phyloP scores from a whole-genome alignment of 2,329 filamentous ascomycete species.

The Colletotrichum limetticola region DNA sequence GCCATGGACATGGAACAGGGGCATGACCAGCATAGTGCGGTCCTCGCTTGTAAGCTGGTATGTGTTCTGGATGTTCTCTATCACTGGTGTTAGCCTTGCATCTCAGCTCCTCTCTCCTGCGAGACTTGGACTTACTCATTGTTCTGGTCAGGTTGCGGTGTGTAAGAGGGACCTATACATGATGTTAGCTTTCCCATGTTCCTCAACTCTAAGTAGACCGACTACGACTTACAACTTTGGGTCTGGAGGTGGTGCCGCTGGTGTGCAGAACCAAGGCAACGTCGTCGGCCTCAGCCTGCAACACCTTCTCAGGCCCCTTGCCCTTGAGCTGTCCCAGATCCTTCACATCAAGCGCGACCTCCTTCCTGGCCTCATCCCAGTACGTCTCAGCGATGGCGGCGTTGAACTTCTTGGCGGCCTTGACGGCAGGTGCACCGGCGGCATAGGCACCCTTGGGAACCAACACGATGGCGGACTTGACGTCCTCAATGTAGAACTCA shows the following conservation, averaged over 20 bases:
- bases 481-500: slow-evolving; percentile 91
- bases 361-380: slow-evolving; percentile 71
- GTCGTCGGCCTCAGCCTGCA: slow-evolving; percentile 76
- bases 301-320: slow-evolving; percentile 49
- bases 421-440: slow-evolving; percentile 76
- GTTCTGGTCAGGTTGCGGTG: slow-evolving; percentile 84
- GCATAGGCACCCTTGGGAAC: slow-evolving; percentile 78
- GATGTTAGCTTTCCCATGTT: slow-evolving; percentile 26
- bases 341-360: slow-evolving; percentile 83
- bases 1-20: slow-evolving; percentile 91
- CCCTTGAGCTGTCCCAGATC: slow-evolving; percentile 74
- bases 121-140: slow-evolving; percentile 67
- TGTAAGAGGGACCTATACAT: slow-evolving; percentile 74
- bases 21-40: slow-evolving; percentile 89
- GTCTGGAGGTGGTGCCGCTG: slow-evolving; percentile 83
- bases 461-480: slow-evolving; percentile 81
- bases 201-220: background rate
- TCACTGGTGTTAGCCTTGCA: background rate
- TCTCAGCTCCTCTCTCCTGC: slow-evolving; percentile 8
- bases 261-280: slow-evolving; percentile 86
- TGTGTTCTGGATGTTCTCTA: slow-evolving; percentile 81
- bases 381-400: slow-evolving; percentile 90
- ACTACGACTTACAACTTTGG: slow-evolving; percentile 74
- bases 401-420: slow-evolving; percentile 81
- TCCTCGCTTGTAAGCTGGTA: slow-evolving; percentile 78